Evolutionary conservation across 2,329 filamentous ascomycete genomes (phyloP).

Genomic region (Talaromyces sp.): DNA sequence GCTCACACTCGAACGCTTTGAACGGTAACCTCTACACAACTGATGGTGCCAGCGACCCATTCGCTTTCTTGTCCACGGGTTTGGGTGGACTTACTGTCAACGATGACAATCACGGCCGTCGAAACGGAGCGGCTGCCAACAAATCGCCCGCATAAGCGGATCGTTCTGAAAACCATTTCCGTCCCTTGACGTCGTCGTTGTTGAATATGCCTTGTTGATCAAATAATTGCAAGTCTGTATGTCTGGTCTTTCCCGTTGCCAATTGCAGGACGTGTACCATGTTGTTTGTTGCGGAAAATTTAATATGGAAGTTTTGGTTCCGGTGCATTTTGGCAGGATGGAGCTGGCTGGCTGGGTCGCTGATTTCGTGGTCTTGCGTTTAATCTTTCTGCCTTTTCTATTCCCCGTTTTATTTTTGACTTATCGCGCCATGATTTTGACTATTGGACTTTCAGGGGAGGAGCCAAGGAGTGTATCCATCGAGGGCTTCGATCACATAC

Average conservation of each 20-base stretch:
- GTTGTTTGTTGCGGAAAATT: conserved; percentile 39
- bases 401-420: conserved; percentile 3
- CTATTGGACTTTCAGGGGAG: conserved; percentile 5
- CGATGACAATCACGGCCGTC: conserved; percentile 45
- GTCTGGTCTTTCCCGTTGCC: conserved; percentile 34
- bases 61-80: conserved; percentile 61
- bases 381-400: conserved; percentile 7
- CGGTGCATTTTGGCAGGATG: conserved; percentile 44
- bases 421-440: conserved; percentile 1
- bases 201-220: conserved; percentile 19
- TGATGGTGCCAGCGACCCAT: conserved; percentile 57
- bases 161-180: conserved; percentile 11
- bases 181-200: conserved; percentile 18
- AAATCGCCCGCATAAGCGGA: conserved; percentile 40
- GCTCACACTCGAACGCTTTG: conserved; percentile 70
- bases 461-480: conserved; percentile 7
- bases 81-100: conserved; percentile 58
- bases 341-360: conserved; percentile 42
- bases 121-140: conserved; percentile 45
- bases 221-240: conserved; percentile 36
- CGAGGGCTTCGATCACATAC: conserved; percentile 10
- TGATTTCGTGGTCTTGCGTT: conserved; percentile 30
- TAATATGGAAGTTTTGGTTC: conserved; percentile 42
- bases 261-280: conserved; percentile 34
- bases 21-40: conserved; percentile 67